Evolutionary conservation across 164 flowering plant species (phyloP).

Genomic region (Cinnamomum chago): DNA sequence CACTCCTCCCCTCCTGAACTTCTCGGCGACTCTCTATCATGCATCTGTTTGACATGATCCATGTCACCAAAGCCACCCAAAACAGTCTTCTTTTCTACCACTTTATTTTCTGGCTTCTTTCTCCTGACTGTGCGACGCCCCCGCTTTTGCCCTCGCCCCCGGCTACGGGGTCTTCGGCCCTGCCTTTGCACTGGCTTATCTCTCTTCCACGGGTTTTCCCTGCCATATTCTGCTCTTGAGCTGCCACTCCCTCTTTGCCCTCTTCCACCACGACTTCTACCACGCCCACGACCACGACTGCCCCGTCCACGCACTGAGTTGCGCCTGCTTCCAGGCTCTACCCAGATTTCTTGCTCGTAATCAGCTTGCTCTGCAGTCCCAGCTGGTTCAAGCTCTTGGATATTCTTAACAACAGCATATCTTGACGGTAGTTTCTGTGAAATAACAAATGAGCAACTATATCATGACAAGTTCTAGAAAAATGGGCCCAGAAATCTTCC

Average conservation of each 20-base stretch:
- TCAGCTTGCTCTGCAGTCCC: constrained; percentile 27
- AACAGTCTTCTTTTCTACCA: constrained; percentile 11
- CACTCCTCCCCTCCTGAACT: constrained; percentile 25
- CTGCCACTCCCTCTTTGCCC: constrained; percentile 35
- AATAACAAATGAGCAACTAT: not conserved
- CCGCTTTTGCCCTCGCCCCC: constrained; percentile 50
- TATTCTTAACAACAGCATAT: constrained; percentile 33
- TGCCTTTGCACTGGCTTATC: constrained; percentile 25
- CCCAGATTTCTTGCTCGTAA: constrained; percentile 32
- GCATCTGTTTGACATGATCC: constrained; percentile 9
- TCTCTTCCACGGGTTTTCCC: constrained; percentile 17
- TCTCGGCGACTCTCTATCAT: constrained; percentile 14
- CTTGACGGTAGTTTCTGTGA: constrained; percentile 41
- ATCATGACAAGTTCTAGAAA: not conserved
- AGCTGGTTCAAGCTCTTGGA: constrained; percentile 25
- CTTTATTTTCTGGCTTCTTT: constrained; percentile 33
- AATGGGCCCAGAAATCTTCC: too few relatives aligned
- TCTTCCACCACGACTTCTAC: constrained; percentile 44
- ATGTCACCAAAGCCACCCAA: constrained; percentile 7
- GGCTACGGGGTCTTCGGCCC: constrained; percentile 44
- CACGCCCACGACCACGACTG: constrained; percentile 29
- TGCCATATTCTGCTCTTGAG: constrained; percentile 31
- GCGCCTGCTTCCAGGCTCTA: constrained; percentile 28
- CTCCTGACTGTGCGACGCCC: constrained; percentile 51
- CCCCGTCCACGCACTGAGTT: constrained; percentile 40